Evolutionary conservation across 108 stramenopile genomes (phyloP).

Genomic region (Cyclotella baltica): DNA sequence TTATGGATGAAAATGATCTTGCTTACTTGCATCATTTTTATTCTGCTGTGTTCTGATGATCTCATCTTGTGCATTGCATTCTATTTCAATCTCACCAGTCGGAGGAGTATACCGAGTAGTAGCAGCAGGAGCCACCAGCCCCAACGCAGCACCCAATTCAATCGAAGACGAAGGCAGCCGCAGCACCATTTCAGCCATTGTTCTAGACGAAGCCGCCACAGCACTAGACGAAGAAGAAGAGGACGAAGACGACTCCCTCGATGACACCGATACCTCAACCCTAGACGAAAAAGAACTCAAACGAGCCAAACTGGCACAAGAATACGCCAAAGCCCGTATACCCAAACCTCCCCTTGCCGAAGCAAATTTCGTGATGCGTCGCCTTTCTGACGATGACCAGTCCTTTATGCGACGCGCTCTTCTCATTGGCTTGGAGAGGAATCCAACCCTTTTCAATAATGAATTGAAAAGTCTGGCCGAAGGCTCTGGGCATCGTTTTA

Average conservation of each 20-base stretch:
- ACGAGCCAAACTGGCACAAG: constrained; percentile 53
- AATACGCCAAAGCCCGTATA: constrained; percentile 80
- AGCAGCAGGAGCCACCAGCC: constrained; percentile 38
- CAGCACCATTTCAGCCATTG: constrained; percentile 78
- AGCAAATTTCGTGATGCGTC: constrained; percentile 85
- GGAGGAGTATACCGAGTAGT: constrained; percentile 86
- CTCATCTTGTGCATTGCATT: no score
- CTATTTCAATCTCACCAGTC: no score
- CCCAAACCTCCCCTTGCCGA: constrained; percentile 88
- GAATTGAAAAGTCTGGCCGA: constrained; percentile 72
- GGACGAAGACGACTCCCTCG: constrained; percentile 52
- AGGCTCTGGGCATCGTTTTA: constrained; percentile 79
- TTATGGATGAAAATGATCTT: no score
- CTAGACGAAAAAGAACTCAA: constrained; percentile 30
- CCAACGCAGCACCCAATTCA: not conserved
- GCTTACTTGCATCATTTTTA: no score
- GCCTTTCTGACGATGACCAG: constrained; percentile 85
- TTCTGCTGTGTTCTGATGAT: no score
- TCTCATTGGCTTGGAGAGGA: constrained; percentile 75
- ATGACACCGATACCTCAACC: constrained; percentile 42
- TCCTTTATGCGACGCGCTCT: constrained; percentile 84
- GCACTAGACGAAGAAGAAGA: constrained; percentile 52
- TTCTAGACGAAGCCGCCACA: constrained; percentile 79
- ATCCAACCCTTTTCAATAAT: constrained; percentile 58
- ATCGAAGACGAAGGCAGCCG: constrained; percentile 36